Percentiles rank a stretch among this genome's conserved stretches.
These are phyloP conservation scores for Pseudogymnoascus pannorum DNA, from an alignment of 2,329 filamentous ascomycete species.

Conservation along the genomic window DNA sequence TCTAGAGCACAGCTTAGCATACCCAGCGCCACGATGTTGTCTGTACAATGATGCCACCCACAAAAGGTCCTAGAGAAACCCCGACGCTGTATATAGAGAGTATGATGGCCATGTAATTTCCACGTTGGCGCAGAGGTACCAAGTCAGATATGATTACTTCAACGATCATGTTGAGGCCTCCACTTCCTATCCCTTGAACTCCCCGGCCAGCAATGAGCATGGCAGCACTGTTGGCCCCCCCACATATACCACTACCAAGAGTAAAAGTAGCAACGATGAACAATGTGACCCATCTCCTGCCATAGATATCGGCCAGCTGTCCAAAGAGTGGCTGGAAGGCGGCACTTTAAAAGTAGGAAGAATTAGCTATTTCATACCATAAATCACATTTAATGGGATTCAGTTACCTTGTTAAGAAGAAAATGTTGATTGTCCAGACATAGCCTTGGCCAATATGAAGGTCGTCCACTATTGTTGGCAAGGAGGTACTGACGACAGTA, in stretches of 20 bases:
- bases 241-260: slow-evolving; percentile 46
- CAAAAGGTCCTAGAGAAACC: slow-evolving; percentile 31
- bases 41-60: slow-evolving; percentile 37
- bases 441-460: slow-evolving; percentile 12
- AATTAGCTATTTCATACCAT: not conserved
- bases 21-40: slow-evolving; percentile 40
- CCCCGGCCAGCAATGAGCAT: slow-evolving; percentile 48
- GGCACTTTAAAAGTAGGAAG: slow-evolving; percentile 22
- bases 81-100: slow-evolving; percentile 36
- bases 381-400: slow-evolving; percentile 9
- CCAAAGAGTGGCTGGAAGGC: slow-evolving; percentile 44
- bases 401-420: slow-evolving; percentile 4
- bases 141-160: slow-evolving; percentile 45
- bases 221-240: slow-evolving; percentile 35
- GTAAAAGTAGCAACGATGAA: slow-evolving; percentile 39
- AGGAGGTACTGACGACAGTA: slow-evolving; percentile 16
- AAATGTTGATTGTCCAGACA: slow-evolving; percentile 16
- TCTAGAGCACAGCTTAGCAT: slow-evolving; percentile 18
- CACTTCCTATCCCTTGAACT: slow-evolving; percentile 46
- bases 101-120: slow-evolving; percentile 34
- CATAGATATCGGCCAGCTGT: slow-evolving; percentile 46
- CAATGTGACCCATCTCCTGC: slow-evolving; percentile 38
- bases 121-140: slow-evolving; percentile 40
- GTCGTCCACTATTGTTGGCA: slow-evolving; percentile 17
- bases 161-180: slow-evolving; percentile 38